These are phyloP conservation scores for Brassica hybrid DNA, from an alignment of 441 rosid species.

Conservation along the genomic window DNA sequence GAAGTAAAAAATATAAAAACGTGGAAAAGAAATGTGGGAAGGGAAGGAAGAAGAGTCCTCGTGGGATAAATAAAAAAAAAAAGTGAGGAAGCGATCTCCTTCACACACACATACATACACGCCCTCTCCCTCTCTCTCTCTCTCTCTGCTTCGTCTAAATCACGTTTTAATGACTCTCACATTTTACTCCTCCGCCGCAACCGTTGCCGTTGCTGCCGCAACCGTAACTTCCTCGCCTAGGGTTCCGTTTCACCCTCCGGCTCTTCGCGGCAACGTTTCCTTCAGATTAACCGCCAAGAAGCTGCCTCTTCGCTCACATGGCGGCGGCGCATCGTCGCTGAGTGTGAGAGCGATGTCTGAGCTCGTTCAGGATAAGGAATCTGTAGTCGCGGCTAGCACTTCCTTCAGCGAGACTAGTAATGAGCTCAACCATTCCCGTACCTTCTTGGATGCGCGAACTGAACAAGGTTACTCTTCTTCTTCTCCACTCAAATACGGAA, in stretches of 20 bases:
- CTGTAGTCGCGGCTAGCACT: slow-evolving; percentile 42
- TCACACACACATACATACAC: slow-evolving; percentile 17
- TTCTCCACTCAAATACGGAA: neutral
- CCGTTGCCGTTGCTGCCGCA: slow-evolving; percentile 46
- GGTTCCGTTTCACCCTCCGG: slow-evolving; percentile 35
- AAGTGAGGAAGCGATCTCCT: slow-evolving; percentile 24
- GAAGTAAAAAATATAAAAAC: slow-evolving; percentile 6
- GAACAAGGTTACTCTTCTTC: slow-evolving; percentile 64
- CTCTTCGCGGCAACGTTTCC: slow-evolving; percentile 36
- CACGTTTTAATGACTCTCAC: slow-evolving; percentile 52
- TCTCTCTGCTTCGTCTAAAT: slow-evolving; percentile 37
- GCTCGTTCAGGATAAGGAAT: slow-evolving; percentile 65
- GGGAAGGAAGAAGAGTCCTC: neutral
- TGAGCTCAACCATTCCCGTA: slow-evolving; percentile 55
- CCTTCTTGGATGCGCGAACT: slow-evolving; percentile 72
- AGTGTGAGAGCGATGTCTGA: slow-evolving; percentile 65
- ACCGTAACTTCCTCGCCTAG: slow-evolving; percentile 41
- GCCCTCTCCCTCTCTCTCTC: neutral
- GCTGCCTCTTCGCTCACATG: slow-evolving; percentile 43
- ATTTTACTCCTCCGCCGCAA: slow-evolving; percentile 48
- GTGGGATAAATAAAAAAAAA: slow-evolving; percentile 35
- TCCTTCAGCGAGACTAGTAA: slow-evolving; percentile 20
- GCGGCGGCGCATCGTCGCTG: slow-evolving; percentile 35
- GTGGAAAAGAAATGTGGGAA: slow-evolving; percentile 20
- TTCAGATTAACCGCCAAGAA: slow-evolving; percentile 43